Conservation (phyloP, 139 green algal genomes). For the Yamagishiella unicocca region DNA sequence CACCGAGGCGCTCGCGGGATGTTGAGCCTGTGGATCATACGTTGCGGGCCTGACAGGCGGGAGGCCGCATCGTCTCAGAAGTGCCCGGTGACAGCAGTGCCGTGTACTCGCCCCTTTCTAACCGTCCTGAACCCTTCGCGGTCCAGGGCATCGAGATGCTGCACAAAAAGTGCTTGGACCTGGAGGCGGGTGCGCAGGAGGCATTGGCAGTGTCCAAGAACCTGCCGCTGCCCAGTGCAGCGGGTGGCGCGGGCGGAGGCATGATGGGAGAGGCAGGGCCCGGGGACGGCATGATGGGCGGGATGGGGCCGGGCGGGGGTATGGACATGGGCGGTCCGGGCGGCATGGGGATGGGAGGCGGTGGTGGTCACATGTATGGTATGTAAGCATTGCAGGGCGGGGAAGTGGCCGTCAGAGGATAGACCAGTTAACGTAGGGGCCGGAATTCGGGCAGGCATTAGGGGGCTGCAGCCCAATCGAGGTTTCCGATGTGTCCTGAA, state of each 20-base stretch:
- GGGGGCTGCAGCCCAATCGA: too few relatives aligned
- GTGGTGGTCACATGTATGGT: not conserved
- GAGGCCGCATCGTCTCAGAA: too few relatives aligned
- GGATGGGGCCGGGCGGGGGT: not conserved
- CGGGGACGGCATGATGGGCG: constrained; percentile 19
- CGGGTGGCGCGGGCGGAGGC: not conserved
- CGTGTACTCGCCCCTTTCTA: not conserved
- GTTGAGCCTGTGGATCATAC: not conserved
- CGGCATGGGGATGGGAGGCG: not conserved
- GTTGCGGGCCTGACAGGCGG: too few relatives aligned
- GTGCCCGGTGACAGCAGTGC: too few relatives aligned
- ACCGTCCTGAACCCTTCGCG: too few relatives aligned
- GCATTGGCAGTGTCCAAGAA: not conserved
- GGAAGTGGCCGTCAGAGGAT: not conserved
- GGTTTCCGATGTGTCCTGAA: not conserved
- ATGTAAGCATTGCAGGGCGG: not conserved
- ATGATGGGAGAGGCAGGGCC: not conserved
- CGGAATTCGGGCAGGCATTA: not conserved
- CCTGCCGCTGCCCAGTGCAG: not conserved
- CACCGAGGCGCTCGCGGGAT: not conserved
- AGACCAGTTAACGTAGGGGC: not conserved
- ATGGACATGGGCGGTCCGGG: constrained; percentile 4
- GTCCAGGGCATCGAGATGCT: constrained; percentile 14
- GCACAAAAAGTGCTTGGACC: constrained; percentile 32
- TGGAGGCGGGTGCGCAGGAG: constrained; percentile 14